phyloP scores from a whole-genome alignment of 1,284 basidiomycete genomes.

The Marasmius tenuissimus region DNA sequence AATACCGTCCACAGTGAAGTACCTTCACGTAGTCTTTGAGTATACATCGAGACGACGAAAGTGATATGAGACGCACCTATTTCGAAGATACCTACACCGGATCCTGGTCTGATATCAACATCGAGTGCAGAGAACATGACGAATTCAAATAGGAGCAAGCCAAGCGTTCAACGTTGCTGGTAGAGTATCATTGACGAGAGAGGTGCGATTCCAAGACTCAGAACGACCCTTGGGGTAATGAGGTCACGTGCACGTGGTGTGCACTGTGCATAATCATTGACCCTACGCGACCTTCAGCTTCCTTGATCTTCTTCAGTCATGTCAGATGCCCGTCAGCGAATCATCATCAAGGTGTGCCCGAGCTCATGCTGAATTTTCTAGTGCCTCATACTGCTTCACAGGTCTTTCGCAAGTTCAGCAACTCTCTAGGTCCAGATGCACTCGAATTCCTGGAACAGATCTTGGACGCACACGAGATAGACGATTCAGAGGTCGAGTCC shows the following conservation, averaged over 20 bases:
- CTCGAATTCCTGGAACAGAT: conserved; percentile 69
- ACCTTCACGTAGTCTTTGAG: conserved; percentile 42
- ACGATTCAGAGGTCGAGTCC: conserved; percentile 72
- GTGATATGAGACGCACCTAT: conserved; percentile 48
- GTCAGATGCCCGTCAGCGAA: conserved; percentile 53
- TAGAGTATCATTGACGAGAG: not conserved
- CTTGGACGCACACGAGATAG: conserved; percentile 64
- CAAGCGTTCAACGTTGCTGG: not conserved
- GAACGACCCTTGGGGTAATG: no score
- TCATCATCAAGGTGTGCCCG: conserved; percentile 59
- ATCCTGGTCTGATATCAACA: conserved; percentile 77
- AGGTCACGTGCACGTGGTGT: no score
- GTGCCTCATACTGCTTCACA: conserved; percentile 24
- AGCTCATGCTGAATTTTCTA: not conserved
- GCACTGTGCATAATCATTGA: no score
- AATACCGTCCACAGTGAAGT: conserved; percentile 81
- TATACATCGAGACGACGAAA: conserved; percentile 6
- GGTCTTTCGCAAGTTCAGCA: conserved; percentile 83
- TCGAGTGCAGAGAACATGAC: conserved; percentile 67
- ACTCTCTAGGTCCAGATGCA: conserved; percentile 77
- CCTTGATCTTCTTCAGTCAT: conserved; percentile 21
- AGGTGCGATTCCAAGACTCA: not conserved
- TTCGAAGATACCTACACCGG: conserved; percentile 75
- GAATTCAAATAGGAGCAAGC: conserved; percentile 6
- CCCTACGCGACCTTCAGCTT: not conserved